A percentile compares a stretch with the other conserved stretches of the same genome.
These are phyloP conservation scores for Creolimax fragrantissima DNA, from an alignment of 78 protist species.

Conservation along the genomic window DNA sequence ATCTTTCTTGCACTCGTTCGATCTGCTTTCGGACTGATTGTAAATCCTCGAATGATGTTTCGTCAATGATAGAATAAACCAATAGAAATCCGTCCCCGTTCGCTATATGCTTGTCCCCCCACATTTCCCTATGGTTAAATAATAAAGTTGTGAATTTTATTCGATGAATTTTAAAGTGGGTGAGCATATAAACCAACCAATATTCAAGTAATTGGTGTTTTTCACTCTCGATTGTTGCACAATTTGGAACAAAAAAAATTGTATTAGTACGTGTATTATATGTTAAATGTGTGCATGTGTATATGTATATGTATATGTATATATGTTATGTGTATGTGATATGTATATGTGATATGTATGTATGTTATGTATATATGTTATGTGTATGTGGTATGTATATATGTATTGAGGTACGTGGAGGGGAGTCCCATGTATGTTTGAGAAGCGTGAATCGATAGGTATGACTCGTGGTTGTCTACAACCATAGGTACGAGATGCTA, in stretches of 20 bases:
- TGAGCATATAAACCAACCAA: too few species aligned
- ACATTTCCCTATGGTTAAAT: not conserved
- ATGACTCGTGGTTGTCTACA: too few species aligned
- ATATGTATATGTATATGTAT: not conserved
- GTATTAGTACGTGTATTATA: too few species aligned
- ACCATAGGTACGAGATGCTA: too few species aligned
- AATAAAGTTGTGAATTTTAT: too few species aligned
- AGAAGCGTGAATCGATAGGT: not conserved
- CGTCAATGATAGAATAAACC: constrained; percentile 42
- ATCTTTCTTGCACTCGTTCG: constrained; percentile 26
- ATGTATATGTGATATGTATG: not conserved
- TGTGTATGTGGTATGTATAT: not conserved
- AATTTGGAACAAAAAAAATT: too few species aligned
- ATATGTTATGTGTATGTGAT: not conserved
- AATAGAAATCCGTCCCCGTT: constrained; percentile 59
- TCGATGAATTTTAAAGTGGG: too few species aligned
- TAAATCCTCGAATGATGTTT: constrained; percentile 10
- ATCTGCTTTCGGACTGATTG: constrained; percentile 21
- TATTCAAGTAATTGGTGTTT: too few species aligned
- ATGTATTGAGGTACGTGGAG: not conserved
- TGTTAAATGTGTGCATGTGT: not conserved
- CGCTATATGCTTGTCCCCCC: constrained; percentile 29
- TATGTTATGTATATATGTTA: not conserved
- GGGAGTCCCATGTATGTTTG: not conserved
- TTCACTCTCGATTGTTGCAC: too few species aligned